Evolutionary conservation across 345 rosid genomes (phyloP), one percentile per base, ranked within the genome.

Genomic region (Noccaea bulbosa): DNA sequence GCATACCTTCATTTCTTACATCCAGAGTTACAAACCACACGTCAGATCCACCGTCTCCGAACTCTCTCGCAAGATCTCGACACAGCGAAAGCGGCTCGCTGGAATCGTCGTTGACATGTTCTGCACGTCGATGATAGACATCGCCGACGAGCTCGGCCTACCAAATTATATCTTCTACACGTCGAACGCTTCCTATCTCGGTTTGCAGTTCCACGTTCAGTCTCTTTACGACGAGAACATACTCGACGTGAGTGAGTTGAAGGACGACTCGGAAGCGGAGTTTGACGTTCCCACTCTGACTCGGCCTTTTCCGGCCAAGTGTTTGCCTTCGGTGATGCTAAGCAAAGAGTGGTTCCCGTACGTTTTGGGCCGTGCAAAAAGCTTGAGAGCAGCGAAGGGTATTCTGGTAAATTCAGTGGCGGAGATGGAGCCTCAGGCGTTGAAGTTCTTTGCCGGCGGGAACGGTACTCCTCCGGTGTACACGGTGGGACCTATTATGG

Each of bases 61-160:
- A 6, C 71, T 74, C 8, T 4, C 27, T 7, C 30, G 12, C 0
- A 15, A 51, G 4, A 6, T 1, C 2, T 33, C 66, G 8, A 32
- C 38, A 20, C 45, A 24, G 16, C 69, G 4, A 66, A 33, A 12
- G 6, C 16, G 11, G 30, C 72, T 88, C 0, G 88, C 78, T 3
- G 87, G 87, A n/a, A 53, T 88, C 44, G 81, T 86, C 20, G 44
- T 83, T 3, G 93, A 82, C 70, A 73, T 88, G 87, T 81, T 84
- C 30, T 86, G 85, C 57, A 79, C 79, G 0, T 3, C 77, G 7
- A 78, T 84, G 82, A 77, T 79, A 2, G 89, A 84, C 3, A 57
- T 86, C 0, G 91, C 88, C 0, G 47, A 71, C 12, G 86, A 84
- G 45, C 51, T 81, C 11, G 68, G 62, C 1, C 70, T 80, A 27